Percentiles rank a stretch among this genome's conserved stretches.
phyloP scores from a whole-genome alignment of 2,329 filamentous ascomycete species.

The Phyllosticta citriasiana region DNA sequence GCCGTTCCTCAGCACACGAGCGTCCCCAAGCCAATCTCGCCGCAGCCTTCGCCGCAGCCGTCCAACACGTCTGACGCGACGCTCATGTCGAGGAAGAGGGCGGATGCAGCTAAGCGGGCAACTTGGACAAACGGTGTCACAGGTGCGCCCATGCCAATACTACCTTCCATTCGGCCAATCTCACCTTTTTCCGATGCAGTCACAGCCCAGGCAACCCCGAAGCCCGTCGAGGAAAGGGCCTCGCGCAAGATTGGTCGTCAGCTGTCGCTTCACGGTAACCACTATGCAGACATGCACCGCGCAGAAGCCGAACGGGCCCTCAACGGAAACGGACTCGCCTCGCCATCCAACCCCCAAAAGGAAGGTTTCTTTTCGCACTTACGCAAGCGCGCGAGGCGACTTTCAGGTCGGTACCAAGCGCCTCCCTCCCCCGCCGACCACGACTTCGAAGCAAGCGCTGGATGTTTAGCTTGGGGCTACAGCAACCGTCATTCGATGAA shows the following conservation, averaged over 20 bases:
- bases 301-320: constrained; percentile 86
- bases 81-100: constrained; percentile 42
- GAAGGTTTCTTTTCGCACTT: constrained; percentile 98
- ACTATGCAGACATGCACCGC: constrained; percentile 81
- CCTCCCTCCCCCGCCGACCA: constrained; percentile 70
- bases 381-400: constrained; percentile 79
- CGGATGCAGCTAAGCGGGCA: constrained; percentile 65
- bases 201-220: constrained; percentile 73
- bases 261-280: constrained; percentile 81
- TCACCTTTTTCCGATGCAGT: constrained; percentile 94
- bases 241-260: constrained; percentile 92
- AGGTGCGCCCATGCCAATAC: constrained; percentile 84
- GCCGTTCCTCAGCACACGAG: constrained; percentile 39
- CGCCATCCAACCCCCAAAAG: constrained; percentile 70
- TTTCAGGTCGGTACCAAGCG: constrained; percentile 83
- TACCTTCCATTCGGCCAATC: constrained; percentile 88
- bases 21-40: constrained; percentile 30
- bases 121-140: constrained; percentile 85
- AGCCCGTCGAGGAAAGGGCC: constrained; percentile 53
- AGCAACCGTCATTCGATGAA: constrained; percentile 62
- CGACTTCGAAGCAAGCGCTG: constrained; percentile 85
- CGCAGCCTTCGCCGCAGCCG: constrained; percentile 33
- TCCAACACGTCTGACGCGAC: constrained; percentile 34
- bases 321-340: constrained; percentile 70
- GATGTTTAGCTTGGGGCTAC: constrained; percentile 73